These are phyloP conservation scores for Pseudopyricularia javanii DNA, from an alignment of 2,329 filamentous ascomycete genomes.

Conservation along the genomic window DNA sequence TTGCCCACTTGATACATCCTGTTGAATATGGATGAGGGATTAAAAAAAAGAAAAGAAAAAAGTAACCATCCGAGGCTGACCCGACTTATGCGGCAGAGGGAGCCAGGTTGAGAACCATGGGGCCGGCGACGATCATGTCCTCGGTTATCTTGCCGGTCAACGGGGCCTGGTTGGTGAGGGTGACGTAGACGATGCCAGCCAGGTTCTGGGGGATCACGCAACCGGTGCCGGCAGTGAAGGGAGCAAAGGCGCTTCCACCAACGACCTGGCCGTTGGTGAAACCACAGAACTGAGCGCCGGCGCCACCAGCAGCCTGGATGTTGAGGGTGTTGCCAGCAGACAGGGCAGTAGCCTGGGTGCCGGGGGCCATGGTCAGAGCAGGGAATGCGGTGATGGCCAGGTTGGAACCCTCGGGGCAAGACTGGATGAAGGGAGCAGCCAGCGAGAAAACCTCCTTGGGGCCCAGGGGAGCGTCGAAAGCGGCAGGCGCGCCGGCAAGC, in stretches of 20 bases:
- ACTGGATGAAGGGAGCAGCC: conserved; percentile 58
- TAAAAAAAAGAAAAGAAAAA: background rate
- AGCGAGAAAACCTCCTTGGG: conserved; percentile 62
- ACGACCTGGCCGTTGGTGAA: conserved; percentile 50
- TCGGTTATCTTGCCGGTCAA: conserved; percentile 41
- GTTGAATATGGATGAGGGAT: background rate
- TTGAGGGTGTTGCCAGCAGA: conserved; percentile 28
- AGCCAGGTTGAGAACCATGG: conserved; percentile 41
- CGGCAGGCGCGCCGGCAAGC: conserved; percentile 48
- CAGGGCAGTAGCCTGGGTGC: conserved; percentile 23
- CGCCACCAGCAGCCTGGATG: conserved; percentile 36
- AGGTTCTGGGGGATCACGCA: conserved; percentile 51
- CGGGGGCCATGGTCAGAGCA: conserved; percentile 35
- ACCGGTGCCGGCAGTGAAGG: conserved; percentile 37
- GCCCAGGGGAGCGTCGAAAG: conserved; percentile 59
- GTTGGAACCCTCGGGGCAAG: conserved; percentile 55
- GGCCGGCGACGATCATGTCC: conserved; percentile 53
- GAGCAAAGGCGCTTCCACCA: conserved; percentile 47
- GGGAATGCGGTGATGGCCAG: conserved; percentile 54
- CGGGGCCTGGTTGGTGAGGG: conserved; percentile 44
- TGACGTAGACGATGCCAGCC: conserved; percentile 54
- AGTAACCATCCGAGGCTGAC: conserved; percentile 1
- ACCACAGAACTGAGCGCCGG: conserved; percentile 46
- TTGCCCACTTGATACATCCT: background rate
- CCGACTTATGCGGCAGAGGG: too few relatives aligned